Evolutionary conservation across 129 eudicot species (phyloP).

Genomic region (Escallonia rubra): DNA sequence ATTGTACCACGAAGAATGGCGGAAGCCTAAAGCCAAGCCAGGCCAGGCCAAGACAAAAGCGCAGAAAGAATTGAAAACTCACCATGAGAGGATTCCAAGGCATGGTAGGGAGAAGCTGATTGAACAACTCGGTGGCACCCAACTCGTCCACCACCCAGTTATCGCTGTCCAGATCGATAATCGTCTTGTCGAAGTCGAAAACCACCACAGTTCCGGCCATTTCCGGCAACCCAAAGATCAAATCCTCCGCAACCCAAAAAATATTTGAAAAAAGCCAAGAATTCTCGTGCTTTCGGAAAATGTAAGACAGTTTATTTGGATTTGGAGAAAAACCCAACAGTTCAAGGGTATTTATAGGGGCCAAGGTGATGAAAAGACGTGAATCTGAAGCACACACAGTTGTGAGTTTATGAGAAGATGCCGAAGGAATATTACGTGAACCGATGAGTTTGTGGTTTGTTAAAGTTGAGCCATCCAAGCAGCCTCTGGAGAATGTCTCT

Average conservation of each 20-base stretch:
- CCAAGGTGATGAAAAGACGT: not conserved
- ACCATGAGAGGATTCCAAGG: constrained; percentile 94
- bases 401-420: constrained; percentile 15
- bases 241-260: not conserved
- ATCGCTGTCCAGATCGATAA: constrained; percentile 76
- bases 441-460: constrained; percentile 4
- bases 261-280: not conserved
- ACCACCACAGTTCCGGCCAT: constrained; percentile 67
- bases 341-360: constrained; percentile 30
- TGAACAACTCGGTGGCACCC: constrained; percentile 40
- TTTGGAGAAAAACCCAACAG: not conserved
- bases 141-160: constrained; percentile 75
- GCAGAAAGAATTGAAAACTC: not conserved
- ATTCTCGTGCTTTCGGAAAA: not conserved
- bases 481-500: not conserved
- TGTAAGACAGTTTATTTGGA: not conserved
- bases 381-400: not conserved
- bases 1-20: no score
- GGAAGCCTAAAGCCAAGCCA: no score
- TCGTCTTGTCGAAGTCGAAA: constrained; percentile 89
- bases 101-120: constrained; percentile 70
- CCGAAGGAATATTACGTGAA: constrained; percentile 46
- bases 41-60: no score
- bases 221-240: not conserved
- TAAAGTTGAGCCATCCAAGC: not conserved